These are phyloP conservation scores for Pezicula carpinea DNA, from an alignment of 2,329 filamentous ascomycete genomes.

Conservation along the genomic window DNA sequence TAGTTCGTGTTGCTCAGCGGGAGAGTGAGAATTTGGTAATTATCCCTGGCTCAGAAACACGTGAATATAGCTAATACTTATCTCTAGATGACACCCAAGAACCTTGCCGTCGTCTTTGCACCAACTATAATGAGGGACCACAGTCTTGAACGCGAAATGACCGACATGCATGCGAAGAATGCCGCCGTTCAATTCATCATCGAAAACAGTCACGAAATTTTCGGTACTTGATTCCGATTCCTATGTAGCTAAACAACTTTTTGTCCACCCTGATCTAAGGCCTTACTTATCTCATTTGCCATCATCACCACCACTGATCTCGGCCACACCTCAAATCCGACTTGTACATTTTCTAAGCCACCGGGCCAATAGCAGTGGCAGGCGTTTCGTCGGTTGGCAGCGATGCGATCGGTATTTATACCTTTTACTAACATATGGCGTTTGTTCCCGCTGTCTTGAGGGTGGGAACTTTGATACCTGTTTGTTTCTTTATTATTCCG, in stretches of 20 bases:
- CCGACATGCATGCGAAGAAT: constrained; percentile 91
- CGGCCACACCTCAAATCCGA: constrained; percentile 4
- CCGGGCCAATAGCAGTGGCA: constrained; percentile 6
- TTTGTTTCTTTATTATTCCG: constrained; percentile 3
- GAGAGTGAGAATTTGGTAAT: constrained; percentile 79
- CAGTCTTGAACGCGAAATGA: constrained; percentile 90
- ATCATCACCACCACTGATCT: not conserved
- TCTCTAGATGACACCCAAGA: constrained; percentile 84
- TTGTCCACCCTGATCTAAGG: not conserved
- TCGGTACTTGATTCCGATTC: constrained; percentile 34
- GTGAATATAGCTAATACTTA: constrained; percentile 19
- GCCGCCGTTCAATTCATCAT: constrained; percentile 88
- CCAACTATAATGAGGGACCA: constrained; percentile 94
- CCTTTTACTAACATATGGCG: constrained; percentile 5
- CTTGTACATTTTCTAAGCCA: constrained; percentile 11
- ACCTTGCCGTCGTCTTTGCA: constrained; percentile 93
- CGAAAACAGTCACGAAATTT: constrained; percentile 82
- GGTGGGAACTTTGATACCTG: not conserved
- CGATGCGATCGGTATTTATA: constrained; percentile 5
- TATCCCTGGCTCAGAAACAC: constrained; percentile 10
- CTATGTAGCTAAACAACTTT: too few relatives aligned
- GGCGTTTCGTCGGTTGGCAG: constrained; percentile 15
- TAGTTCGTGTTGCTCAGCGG: constrained; percentile 77
- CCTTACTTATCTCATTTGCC: not conserved
- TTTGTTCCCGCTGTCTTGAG: constrained; percentile 6